These are phyloP conservation scores for Lachnellula occidentalis DNA, from an alignment of 2,329 filamentous ascomycete species.

Conservation along the genomic window DNA sequence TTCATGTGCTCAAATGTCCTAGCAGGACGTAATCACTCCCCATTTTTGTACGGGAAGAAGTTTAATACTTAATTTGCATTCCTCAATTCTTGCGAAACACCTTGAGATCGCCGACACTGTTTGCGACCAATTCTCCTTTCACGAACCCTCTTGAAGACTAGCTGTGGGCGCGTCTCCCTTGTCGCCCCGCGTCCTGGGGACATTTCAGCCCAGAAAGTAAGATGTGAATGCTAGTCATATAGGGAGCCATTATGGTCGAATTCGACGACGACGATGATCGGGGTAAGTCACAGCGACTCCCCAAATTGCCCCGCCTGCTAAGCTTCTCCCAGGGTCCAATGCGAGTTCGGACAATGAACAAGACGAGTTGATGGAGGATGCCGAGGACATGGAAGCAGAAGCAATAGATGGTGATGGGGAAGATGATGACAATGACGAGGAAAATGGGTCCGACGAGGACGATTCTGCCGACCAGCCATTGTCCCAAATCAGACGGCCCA, in stretches of 20 bases:
- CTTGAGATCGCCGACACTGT: not conserved
- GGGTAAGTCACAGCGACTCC: conserved; percentile 15
- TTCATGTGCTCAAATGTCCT: not conserved
- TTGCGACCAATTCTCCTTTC: not conserved
- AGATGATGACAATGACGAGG: conserved; percentile 36
- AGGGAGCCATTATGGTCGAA: conserved; percentile 23
- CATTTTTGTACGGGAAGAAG: not conserved
- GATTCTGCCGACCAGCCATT: conserved; percentile 39
- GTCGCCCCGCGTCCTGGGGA: not conserved
- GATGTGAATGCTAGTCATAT: conserved; percentile 13
- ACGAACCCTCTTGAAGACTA: not conserved
- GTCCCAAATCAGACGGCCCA: conserved; percentile 24
- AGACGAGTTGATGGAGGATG: conserved; percentile 53
- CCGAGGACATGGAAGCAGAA: conserved; percentile 32
- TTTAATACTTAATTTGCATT: not conserved
- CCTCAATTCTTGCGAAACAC: not conserved
- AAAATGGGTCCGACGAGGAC: conserved; percentile 47
- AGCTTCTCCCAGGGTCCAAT: conserved; percentile 31
- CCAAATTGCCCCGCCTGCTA: not conserved
- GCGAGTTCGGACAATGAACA: conserved; percentile 46
- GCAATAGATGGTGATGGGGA: conserved; percentile 32
- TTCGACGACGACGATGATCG: conserved; percentile 31
- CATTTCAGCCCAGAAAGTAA: not conserved
- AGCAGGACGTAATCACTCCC: not conserved
- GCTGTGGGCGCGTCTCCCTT: not conserved